Percentiles rank a stretch among this genome's conserved stretches.
Evolutionary conservation across 2,329 filamentous ascomycete genomes (phyloP).

Genomic region (Neopestalotiopsis sp.): DNA sequence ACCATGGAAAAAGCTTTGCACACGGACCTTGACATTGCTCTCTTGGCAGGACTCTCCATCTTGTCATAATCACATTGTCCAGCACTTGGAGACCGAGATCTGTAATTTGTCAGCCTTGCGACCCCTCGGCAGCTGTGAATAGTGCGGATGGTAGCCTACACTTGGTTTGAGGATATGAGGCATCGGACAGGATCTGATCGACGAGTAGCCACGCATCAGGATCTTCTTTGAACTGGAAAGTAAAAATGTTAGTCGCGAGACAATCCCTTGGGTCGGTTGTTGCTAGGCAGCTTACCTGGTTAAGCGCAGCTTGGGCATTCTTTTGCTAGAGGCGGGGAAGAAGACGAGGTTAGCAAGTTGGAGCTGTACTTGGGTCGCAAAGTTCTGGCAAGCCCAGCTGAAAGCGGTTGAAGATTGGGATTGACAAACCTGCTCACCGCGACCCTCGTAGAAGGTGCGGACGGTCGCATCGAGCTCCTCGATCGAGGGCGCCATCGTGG

Average conservation of each 20-base stretch:
- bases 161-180: conserved; percentile 94
- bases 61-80: conserved; percentile 97
- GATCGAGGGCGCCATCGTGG: conserved; percentile 73
- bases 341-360: conserved; percentile 42
- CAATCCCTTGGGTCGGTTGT: conserved; percentile 79
- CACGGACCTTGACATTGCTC: conserved; percentile 88
- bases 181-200: conserved; percentile 93
- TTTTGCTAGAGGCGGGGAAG: conserved; percentile 75
- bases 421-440: conserved; percentile 82
- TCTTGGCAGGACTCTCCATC: conserved; percentile 96
- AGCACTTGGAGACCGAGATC: conserved; percentile 95
- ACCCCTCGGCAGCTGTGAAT: conserved; percentile 2
- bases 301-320: conserved; percentile 88
- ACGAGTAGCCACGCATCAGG: conserved; percentile 97
- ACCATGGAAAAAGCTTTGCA: neutral
- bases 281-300: conserved; percentile 70
- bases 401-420: neutral
- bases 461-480: conserved; percentile 96
- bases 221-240: conserved; percentile 91
- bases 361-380: conserved; percentile 21
- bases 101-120: conserved; percentile 44
- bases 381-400: conserved; percentile 13
- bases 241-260: conserved; percentile 69
- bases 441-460: conserved; percentile 96
- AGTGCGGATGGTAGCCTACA: conserved; percentile 61